Evolutionary conservation across 768 basidiomycete species (phyloP), one percentile per base, ranked within the genome.

Genomic region (Lactarius hengduanensis): DNA sequence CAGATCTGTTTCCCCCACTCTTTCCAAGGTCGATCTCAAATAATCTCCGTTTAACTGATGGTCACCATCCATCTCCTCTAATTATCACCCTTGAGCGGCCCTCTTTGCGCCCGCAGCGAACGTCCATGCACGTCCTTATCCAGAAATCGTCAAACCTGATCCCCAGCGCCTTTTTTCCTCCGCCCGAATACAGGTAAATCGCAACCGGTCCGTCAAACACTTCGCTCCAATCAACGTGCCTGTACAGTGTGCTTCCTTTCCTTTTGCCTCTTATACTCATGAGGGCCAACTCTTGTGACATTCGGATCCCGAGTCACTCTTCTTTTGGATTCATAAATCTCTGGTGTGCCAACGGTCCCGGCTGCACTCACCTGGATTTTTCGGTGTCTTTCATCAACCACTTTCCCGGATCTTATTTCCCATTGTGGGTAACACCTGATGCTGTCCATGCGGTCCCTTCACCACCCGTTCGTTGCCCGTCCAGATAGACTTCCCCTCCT

Each of bases 21-120:
- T 59, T 59, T 67, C 62, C 43, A 59, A 59, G 34, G 50, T 16
- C 53, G n/a, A 59, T 47, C 61, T 56, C 61, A 56, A 55, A 41
- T 59, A 36, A 67, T 67, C 57, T 67, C 66, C 66, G 66, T 41
- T 59, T 8, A 13, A 13, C 30, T 63, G 57, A 63, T 67, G 66
- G 66, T 63, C 62, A 63, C 61, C 53, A 56, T 50, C 32, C 45
- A 55, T 55, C 30, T 16, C 30, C 18, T 56, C 28, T 40, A 8
- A 58, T 30, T 54, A 32, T 58, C 57, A 47, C 61, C 53, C 57
- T 62, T 30, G 38, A 50, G 60, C 45, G 28, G 56, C 55, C 30
- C 43, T 54, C 56, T 67, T 63, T 36, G 40, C 54, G 38, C 38
- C 53, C 4, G n/a, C 41, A 36, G 13, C 30, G n/a, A 15, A 50